A percentile compares a stretch with the other conserved stretches of the same genome.
Conservation (phyloP, 1,284 basidiomycete species). For the Golubevia pallescens region DNA sequence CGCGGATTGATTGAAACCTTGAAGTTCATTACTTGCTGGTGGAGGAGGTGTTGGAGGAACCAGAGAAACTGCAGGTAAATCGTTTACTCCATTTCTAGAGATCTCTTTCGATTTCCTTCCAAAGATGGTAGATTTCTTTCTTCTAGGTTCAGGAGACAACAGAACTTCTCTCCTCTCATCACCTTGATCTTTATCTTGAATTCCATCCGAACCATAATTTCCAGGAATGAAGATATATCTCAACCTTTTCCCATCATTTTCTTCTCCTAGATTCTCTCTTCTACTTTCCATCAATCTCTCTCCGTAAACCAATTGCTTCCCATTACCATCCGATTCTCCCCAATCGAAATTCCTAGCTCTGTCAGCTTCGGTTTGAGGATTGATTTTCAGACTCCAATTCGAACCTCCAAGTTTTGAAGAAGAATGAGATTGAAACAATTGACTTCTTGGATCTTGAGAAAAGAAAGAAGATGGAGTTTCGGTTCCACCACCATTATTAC, state of each 20-base stretch:
- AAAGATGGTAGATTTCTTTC: neutral
- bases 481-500: too few species aligned
- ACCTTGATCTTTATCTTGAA: too few species aligned
- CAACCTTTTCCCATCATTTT: neutral
- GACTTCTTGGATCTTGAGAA: too few species aligned
- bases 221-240: neutral
- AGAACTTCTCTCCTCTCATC: neutral
- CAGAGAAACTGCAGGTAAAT: too few species aligned
- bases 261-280: neutral
- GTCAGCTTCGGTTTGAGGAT: slow-evolving; percentile 37
- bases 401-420: neutral
- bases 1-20: too few species aligned
- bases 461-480: neutral
- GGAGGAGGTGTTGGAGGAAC: too few species aligned
- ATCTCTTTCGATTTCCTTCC: neutral
- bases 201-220: neutral
- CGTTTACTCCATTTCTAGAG: too few species aligned
- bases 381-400: slow-evolving; percentile 6
- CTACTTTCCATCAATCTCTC: neutral
- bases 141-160: neutral
- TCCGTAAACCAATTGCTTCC: neutral
- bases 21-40: too few species aligned
- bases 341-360: slow-evolving; percentile 39
- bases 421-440: neutral
- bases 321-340: slow-evolving; percentile 16